Base-by-base conservation (phyloP, 2,329 filamentous ascomycete species). In the Penicillium freii region DNA sequence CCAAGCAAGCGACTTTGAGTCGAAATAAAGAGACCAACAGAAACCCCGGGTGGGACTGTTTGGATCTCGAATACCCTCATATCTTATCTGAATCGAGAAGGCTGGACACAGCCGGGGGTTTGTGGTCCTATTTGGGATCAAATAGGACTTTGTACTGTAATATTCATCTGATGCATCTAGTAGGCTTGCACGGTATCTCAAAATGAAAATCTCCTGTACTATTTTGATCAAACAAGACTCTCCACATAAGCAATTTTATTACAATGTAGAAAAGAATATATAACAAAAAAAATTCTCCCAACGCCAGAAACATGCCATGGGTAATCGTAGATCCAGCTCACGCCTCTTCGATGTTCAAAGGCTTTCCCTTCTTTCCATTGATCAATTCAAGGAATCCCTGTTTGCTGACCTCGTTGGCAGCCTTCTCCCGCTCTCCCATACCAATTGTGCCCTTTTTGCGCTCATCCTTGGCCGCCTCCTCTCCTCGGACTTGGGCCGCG, bases 311-410 rank as follows among this genome's bases (percentile, higher is more conserved):
- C 60, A 73, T 73, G 68, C 69, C 69, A 66, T 65, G 61, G 55
- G 61, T 60, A 62, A 58, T 64, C 61, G 62, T 66, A 60, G 44
- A 55, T 56, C 54, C 58, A 53, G 43, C 51, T 72, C 63, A 78
- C 60, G 76, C 75, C 63, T 78, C 76, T 62, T 78, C 75, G 34
- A 78, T 77, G 51, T 74, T 73, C 66, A 77, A 66, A 54, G 70
- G 77, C 72, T 77, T 82, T 73, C 63, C 82, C 75, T 71, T 84
- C 80, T 78, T 77, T 15, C 82, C 80, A 42, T 81, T 81, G 72
- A 99, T 96, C 73, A 97, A 77, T 60, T 97, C 93, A 73, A 99
- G 76, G 78, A 97, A 99, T 0, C 93, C 92, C 78, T 97, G 90
- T 79, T 96, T 95, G 74, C 89, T 96, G 87, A 99, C 94, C 81